Percentiles rank a stretch among this genome's conserved stretches.
These are phyloP conservation scores for Westerdykella aurantiaca DNA, from an alignment of 2,329 filamentous ascomycete species.

Conservation along the genomic window DNA sequence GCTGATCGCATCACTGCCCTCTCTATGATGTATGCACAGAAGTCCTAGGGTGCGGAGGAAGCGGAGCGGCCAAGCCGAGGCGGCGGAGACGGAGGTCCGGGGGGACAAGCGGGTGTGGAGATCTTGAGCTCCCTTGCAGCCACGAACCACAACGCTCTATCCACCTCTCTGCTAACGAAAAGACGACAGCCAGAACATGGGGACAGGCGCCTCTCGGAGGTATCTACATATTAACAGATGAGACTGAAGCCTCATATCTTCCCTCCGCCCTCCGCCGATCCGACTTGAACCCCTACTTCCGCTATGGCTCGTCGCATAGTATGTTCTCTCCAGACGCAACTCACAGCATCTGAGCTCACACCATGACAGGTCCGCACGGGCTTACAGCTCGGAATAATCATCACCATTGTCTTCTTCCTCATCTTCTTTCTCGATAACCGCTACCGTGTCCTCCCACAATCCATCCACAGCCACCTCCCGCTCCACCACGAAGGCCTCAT, in stretches of 20 bases:
- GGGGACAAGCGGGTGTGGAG: constrained; percentile 6
- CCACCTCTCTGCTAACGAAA: not conserved
- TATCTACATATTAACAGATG: not conserved
- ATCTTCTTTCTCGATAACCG: constrained; percentile 81
- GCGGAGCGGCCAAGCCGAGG: not conserved
- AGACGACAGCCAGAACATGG: not conserved
- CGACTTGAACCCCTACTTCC: not conserved
- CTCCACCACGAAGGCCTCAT: constrained; percentile 74
- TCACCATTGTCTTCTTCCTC: constrained; percentile 58
- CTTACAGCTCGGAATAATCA: constrained; percentile 65
- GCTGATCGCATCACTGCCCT: constrained; percentile 17
- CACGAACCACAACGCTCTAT: constrained; percentile 8
- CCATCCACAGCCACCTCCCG: constrained; percentile 82
- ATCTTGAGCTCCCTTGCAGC: constrained; percentile 11
- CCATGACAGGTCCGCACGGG: constrained; percentile 52
- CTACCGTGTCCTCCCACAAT: constrained; percentile 77
- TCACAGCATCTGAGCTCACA: constrained; percentile 10
- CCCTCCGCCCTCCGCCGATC: constrained; percentile 7
- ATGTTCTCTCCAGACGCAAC: constrained; percentile 6
- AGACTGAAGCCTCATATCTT: constrained; percentile 2
- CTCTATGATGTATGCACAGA: not conserved
- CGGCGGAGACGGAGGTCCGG: constrained; percentile 4
- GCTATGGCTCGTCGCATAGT: constrained; percentile 40
- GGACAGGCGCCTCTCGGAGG: not conserved
- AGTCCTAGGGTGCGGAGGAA: constrained; percentile 1